phyloP scores from a whole-genome alignment of 139 green algal species.

The Raphidocelis subcapitata region DNA sequence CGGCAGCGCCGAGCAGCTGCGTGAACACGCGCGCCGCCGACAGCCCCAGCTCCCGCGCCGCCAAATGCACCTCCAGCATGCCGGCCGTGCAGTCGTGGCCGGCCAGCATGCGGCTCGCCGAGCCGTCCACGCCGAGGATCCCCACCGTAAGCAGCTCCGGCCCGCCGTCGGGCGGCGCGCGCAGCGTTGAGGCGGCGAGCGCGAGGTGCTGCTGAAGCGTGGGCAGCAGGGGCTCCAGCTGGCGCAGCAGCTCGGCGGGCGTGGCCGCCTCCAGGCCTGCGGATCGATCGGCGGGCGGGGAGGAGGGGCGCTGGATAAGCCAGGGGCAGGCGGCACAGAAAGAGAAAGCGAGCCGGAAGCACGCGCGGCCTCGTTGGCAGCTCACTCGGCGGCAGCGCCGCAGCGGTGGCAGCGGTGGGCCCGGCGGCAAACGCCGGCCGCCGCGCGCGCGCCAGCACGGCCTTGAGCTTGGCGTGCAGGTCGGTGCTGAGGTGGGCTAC shows the following conservation, averaged over 20 bases:
- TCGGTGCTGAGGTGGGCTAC: slow-evolving; percentile 13
- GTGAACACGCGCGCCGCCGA: too few relatives aligned
- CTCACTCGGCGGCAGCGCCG: not conserved
- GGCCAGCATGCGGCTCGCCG: too few relatives aligned
- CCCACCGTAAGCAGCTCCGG: slow-evolving; percentile 11
- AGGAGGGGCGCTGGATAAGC: not conserved
- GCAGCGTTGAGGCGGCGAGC: slow-evolving; percentile 2
- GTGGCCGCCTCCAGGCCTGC: not conserved
- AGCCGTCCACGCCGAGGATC: too few relatives aligned
- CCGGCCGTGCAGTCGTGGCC: too few relatives aligned
- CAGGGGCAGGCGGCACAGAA: not conserved
- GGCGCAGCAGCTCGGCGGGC: slow-evolving; percentile 3
- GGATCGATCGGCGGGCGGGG: not conserved
- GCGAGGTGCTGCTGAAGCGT: slow-evolving; percentile 13
- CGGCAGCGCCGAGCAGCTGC: too few relatives aligned
- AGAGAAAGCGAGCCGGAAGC: too few relatives aligned
- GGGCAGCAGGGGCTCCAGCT: slow-evolving; percentile 19
- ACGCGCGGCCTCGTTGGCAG: too few relatives aligned
- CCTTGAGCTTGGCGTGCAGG: slow-evolving; percentile 18
- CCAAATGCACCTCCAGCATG: too few relatives aligned
- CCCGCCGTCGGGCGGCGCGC: slow-evolving; percentile 8
- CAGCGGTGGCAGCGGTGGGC: not conserved
- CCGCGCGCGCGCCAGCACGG: not conserved
- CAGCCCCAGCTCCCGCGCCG: too few relatives aligned
- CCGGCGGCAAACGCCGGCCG: not conserved